A percentile compares a stretch with the other conserved stretches of the same genome.
phyloP scores from a whole-genome alignment of 2,329 filamentous ascomycete species.

The Claviceps africana region DNA sequence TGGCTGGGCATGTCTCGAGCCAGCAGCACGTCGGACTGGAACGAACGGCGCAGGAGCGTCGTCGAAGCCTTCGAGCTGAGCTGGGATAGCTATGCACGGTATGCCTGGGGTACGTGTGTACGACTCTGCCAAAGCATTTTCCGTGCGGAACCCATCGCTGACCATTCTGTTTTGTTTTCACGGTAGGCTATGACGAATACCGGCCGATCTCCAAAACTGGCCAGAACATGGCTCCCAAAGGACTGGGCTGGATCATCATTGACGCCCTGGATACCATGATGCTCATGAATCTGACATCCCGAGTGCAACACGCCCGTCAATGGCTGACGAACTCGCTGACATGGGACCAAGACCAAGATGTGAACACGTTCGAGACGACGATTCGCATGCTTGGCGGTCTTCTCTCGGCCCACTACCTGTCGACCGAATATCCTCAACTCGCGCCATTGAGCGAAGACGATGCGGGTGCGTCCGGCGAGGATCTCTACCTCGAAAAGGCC shows the following conservation, averaged over 20 bases:
- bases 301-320: slow-evolving; percentile 69
- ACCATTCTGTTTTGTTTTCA: slow-evolving; percentile 4
- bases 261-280: slow-evolving; percentile 95
- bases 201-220: slow-evolving; percentile 69
- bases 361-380: slow-evolving; percentile 95
- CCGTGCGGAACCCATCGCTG: slow-evolving; percentile 13
- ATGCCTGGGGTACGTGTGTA: slow-evolving; percentile 75
- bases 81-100: slow-evolving; percentile 83
- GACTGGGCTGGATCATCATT: slow-evolving; percentile 95
- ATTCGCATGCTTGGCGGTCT: slow-evolving; percentile 94
- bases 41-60: slow-evolving; percentile 61
- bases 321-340: slow-evolving; percentile 73
- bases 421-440: slow-evolving; percentile 64
- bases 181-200: slow-evolving; percentile 69
- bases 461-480: slow-evolving; percentile 60
- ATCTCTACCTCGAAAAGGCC: slow-evolving; percentile 91
- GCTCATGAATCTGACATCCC: slow-evolving; percentile 88
- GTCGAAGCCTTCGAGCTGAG: slow-evolving; percentile 82
- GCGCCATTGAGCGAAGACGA: slow-evolving; percentile 62
- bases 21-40: slow-evolving; percentile 51
- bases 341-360: slow-evolving; percentile 87
- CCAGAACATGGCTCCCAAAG: slow-evolving; percentile 71
- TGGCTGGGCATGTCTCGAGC: slow-evolving; percentile 41
- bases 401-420: slow-evolving; percentile 89
- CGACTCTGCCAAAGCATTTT: neutral